Percentiles rank a stretch among this genome's conserved stretches.
phyloP scores from a whole-genome alignment of 495 filamentous ascomycete genomes.

The Geopyxis carbonaria region DNA sequence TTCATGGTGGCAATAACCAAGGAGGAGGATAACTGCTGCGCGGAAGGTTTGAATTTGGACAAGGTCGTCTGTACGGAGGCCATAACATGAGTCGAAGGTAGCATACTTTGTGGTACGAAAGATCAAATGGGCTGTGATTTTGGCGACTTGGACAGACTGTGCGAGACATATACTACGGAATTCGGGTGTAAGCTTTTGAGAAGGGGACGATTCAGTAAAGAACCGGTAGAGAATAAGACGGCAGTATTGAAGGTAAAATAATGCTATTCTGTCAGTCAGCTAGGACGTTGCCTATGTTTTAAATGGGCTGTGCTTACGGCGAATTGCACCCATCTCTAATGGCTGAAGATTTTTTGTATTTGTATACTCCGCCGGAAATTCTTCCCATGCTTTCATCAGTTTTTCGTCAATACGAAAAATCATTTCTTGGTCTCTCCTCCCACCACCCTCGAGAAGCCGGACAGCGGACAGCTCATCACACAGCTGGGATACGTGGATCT shows the following conservation, averaged over 20 bases:
- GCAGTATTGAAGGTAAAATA: constrained; percentile 23
- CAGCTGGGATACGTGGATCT: constrained; percentile 16
- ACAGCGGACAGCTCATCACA: constrained; percentile 13
- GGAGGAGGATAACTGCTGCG: constrained; percentile 20
- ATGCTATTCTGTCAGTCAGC: constrained; percentile 11
- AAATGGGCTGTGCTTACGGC: constrained; percentile 12
- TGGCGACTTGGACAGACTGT: constrained; percentile 23
- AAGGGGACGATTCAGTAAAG: constrained; percentile 15
- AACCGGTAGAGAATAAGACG: constrained; percentile 24
- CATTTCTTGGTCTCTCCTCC: constrained; percentile 14
- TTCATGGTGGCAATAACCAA: constrained; percentile 14
- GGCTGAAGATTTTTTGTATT: constrained; percentile 14
- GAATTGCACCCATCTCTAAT: constrained; percentile 19
- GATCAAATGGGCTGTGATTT: constrained; percentile 22
- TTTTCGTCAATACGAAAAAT: constrained; percentile 20
- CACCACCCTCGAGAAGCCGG: constrained; percentile 14
- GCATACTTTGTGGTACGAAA: constrained; percentile 16
- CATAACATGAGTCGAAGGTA: constrained; percentile 16
- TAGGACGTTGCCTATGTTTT: neutral
- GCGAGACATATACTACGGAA: constrained; percentile 23
- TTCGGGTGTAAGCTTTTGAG: neutral
- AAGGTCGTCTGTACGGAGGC: constrained; percentile 21
- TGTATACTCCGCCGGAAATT: constrained; percentile 21
- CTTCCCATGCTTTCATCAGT: constrained; percentile 22
- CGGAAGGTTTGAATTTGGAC: constrained; percentile 22